Conservation (phyloP, 1,139 yeast genomes). For the Sugiyamaella novakii region DNA sequence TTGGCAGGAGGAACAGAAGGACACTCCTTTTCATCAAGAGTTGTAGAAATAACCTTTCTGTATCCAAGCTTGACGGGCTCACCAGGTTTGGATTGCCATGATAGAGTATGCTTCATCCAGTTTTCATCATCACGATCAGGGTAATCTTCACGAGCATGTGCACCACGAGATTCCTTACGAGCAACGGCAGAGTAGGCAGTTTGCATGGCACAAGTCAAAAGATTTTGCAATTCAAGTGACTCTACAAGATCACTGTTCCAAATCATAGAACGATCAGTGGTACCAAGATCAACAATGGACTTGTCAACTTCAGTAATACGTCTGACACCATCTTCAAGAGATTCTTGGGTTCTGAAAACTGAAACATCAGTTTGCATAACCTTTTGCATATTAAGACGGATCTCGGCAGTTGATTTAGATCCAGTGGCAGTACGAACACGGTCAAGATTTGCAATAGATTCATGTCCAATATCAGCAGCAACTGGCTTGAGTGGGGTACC, state of each 20-base stretch:
- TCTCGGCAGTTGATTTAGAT: constrained; percentile 76
- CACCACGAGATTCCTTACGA: constrained; percentile 98
- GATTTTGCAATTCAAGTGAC: constrained; percentile 93
- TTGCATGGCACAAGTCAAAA: constrained; percentile 96
- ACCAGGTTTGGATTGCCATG: constrained; percentile 81
- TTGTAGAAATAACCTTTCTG: constrained; percentile 81
- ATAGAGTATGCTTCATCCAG: constrained; percentile 98
- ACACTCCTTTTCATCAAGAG: constrained; percentile 91
- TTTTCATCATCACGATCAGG: constrained; percentile 92
- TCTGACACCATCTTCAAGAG: constrained; percentile 88
- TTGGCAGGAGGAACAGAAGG: constrained; percentile 95
- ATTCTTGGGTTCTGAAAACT: constrained; percentile 92
- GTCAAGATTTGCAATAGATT: constrained; percentile 90
- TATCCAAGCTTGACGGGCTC: constrained; percentile 74
- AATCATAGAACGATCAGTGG: constrained; percentile 95
- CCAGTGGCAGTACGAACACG: constrained; percentile 84
- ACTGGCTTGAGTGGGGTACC: constrained; percentile 81
- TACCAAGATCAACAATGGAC: constrained; percentile 71
- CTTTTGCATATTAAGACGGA: constrained; percentile 90
- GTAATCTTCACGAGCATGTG: constrained; percentile 98
- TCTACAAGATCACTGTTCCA: constrained; percentile 97
- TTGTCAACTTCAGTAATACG: constrained; percentile 76
- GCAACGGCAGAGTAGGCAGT: constrained; percentile 94
- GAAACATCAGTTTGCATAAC: constrained; percentile 98
- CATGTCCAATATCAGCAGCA: constrained; percentile 84